Conservation (phyloP, 148 eudicot species). For the Rhododendron griersonianum region DNA sequence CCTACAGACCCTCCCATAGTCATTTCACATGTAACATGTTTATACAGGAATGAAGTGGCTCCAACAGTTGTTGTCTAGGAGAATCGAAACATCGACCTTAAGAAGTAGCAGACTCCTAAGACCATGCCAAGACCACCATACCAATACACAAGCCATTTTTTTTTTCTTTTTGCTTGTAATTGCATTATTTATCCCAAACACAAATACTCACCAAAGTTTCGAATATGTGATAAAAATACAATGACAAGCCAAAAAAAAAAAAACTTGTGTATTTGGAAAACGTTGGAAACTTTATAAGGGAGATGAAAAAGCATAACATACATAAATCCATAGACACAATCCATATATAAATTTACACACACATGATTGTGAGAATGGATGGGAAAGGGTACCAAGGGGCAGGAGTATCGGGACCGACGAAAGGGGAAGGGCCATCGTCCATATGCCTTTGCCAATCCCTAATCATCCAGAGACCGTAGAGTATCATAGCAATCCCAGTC, state of each 20-base stretch:
- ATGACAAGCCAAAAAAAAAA: not conserved
- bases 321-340: not conserved
- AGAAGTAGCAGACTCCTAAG: too few relatives aligned
- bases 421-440: conserved; percentile 19
- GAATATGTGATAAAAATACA: not conserved
- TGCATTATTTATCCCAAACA: too few relatives aligned
- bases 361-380: not conserved
- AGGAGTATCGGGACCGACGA: conserved; percentile 22
- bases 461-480: conserved; percentile 68
- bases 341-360: not conserved
- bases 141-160: too few relatives aligned
- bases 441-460: conserved; percentile 53
- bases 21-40: too few relatives aligned
- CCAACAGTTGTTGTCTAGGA: too few relatives aligned
- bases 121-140: too few relatives aligned
- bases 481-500: conserved; percentile 61
- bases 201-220: too few relatives aligned
- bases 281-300: not conserved
- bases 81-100: too few relatives aligned
- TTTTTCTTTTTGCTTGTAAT: too few relatives aligned
- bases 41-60: too few relatives aligned
- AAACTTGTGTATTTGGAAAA: not conserved
- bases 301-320: not conserved
- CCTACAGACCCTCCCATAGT: not conserved
- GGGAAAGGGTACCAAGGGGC: conserved; percentile 38